Evolutionary conservation across 495 filamentous ascomycete species (phyloP).

Genomic region (Neurospora sp.): DNA sequence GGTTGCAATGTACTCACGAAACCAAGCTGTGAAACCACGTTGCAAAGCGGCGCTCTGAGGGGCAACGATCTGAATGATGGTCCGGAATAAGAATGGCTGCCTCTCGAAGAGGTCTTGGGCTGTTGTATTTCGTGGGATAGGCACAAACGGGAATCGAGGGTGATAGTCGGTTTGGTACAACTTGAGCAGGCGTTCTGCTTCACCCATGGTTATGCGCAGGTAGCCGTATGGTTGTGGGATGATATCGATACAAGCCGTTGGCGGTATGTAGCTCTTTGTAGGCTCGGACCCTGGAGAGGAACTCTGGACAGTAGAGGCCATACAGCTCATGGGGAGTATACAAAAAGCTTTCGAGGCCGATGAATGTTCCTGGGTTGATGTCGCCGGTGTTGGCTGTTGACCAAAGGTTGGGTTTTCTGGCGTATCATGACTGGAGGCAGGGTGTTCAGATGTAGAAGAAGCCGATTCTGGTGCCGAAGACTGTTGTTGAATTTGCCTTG

Average conservation of each 20-base stretch:
- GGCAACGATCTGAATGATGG: conserved; percentile 10
- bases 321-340: not conserved
- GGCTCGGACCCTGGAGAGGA: not conserved
- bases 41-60: conserved; percentile 13
- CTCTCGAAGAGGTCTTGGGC: conserved; percentile 8
- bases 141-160: conserved; percentile 20
- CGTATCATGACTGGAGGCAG: not conserved
- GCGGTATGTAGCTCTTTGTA: not conserved
- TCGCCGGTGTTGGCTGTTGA: not conserved
- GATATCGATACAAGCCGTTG: conserved; percentile 7
- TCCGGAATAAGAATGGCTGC: conserved; percentile 17
- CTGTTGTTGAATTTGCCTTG: conserved; percentile 10
- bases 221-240: conserved; percentile 4
- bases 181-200: conserved; percentile 8
- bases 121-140: conserved; percentile 3
- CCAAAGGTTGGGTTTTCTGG: not conserved
- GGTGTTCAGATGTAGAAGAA: not conserved
- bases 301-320: not conserved
- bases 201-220: conserved; percentile 6
- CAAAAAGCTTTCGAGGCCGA: not conserved
- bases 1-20: conserved; percentile 11
- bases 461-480: not conserved
- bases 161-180: conserved; percentile 12
- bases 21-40: conserved; percentile 3
- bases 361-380: not conserved